Evolutionary conservation across 148 eudicot species (phyloP), one percentile per base, ranked within the genome.

Genomic region (Persicaria maculosa): DNA sequence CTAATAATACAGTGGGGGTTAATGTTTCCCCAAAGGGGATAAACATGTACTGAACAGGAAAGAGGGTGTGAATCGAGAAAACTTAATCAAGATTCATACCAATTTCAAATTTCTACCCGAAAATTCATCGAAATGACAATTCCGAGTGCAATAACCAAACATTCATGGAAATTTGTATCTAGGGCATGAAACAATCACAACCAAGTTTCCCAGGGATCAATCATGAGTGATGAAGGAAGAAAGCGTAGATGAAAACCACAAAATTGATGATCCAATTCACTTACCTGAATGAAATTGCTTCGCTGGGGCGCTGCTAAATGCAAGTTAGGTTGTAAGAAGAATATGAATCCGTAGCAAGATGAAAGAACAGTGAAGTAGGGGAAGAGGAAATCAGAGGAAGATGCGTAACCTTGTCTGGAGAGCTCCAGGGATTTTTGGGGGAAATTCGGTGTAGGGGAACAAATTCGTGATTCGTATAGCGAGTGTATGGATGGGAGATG

Each of bases 401-500:
- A 48, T 6, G 52, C 11, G 52, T 8, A 12, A 48, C 45, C 70
- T 65, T 15, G 40, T 31, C 2, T 14, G 70, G 70, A 43, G 17
- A 65, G 40, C 40, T 31, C 2, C 40, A 31, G 70, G 70, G 43
- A 36, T 65, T 44, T 62, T n/a, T n/a, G n/a, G 68, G 68, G 3
- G 36, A n/a, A n/a, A n/a, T n/a, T n/a, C n/a, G n/a, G n/a, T n/a
- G 4, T 2, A 55, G 59, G 25, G 19, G 62, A 61, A 9, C 44
- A 31, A 36, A 65, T 65, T 65, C 46, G 46, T 43, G 5, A 12
- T 1, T 10, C 14, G 45, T 25, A 62, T 6, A 0, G 70, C 43
- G 46, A 12, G 12, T 65, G 70, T 65, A 36, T 65, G 47, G 70
- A 4, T 65, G 70, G 17, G 70, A 65, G 70, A 65, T 15, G 70